Base-by-base conservation (phyloP, 2,329 filamentous ascomycete species). In the Colletotrichum karsti region DNA sequence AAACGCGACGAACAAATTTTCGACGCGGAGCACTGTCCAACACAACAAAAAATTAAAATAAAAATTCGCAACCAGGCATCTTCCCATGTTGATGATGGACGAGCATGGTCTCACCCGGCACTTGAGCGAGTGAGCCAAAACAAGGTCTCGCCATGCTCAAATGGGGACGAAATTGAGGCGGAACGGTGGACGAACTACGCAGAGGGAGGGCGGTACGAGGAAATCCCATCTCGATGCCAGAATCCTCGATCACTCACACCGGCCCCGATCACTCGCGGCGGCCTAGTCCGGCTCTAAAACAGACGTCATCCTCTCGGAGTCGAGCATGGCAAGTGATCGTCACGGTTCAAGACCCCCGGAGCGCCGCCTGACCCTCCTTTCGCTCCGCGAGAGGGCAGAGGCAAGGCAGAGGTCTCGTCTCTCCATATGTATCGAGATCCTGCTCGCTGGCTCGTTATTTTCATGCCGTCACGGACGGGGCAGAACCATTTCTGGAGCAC, bases 231-330 rank as follows among this genome's bases (percentile, higher is more conserved):
- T 64, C 60, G 64, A 67, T 58, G 59, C 7, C 22, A 39, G 53
- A 64, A 64, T 54, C 54, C 24, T 61, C 66, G 66, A 69, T 69
- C 62, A 61, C 62, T 30, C 66, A 69, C 48, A 50, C 46, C 54
- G 44, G 42, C 30, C 54, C 66, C 66, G 62, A 69, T 69, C 62
- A 67, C 62, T 51, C 35, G 60, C 53, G 59, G 44, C 53, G 44
- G 53, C 46, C 53, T 64, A 67, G 59, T 67, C 22, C 53, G 64
- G 51, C 46, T 62, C 53, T 58, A 53, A 56, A 64, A 58, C 60
- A 64, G 44, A 67, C 64, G 60, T 67, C 64, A 67, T 64, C 60
- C 42, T 44, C 37, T 63, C 59, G 42, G 24, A 37, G 59, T 67
- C 60, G 28, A 44, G 60, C 51, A 60, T 58, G 60, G 60, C 60